Evolutionary conservation across 2,329 filamentous ascomycete species (phyloP), one percentile per base, ranked within the genome.

Genomic region (Atkinsonella texensis): DNA sequence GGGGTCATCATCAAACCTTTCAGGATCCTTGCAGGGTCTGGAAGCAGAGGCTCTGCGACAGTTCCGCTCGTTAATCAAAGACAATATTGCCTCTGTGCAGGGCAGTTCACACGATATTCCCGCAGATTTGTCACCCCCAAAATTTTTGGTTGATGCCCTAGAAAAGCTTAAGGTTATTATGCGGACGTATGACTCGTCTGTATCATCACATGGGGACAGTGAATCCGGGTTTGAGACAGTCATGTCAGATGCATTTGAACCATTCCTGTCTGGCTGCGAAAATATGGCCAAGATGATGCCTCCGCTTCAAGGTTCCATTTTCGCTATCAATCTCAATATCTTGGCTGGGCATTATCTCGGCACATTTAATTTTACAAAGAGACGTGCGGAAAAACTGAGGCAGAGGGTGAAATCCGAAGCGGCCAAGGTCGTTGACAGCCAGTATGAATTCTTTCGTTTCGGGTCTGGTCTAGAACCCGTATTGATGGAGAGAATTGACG

Each of bases 151-250:
- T 39, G 86, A 94, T 52, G 84, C 89, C 6, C 73, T 98, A 1
- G 83, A 89, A 57, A 85, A 87, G 58, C 73, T 98, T 9, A 79
- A 76, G 38, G 76, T 81, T 6, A 83, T 97, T 48, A 86, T 95
- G 74, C 87, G 85, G 63, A 93, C 86, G 18, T 91, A 90, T 62
- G 89, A 95, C 58, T 85, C 86, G 1, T 95, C 90, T 0, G 72
- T 93, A 23, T 79, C 83, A 2, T 69, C 77, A 2, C 68, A 73
- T 1, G 68, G 75, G 9, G 74, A 80, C 54, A 74, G 77, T 48
- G 83, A 84, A 55, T 76, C 79, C 40, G 83, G 82, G 39, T 95
- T 96, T 60, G 77, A 86, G 46, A 77, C 81, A 6, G 81, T 95
- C 18, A 72, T 96, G 17, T 74, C 75, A 41, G 87, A 91, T 60